These are phyloP conservation scores for Linum usitatissimum DNA, from an alignment of 345 rosid species.

Conservation along the genomic window DNA sequence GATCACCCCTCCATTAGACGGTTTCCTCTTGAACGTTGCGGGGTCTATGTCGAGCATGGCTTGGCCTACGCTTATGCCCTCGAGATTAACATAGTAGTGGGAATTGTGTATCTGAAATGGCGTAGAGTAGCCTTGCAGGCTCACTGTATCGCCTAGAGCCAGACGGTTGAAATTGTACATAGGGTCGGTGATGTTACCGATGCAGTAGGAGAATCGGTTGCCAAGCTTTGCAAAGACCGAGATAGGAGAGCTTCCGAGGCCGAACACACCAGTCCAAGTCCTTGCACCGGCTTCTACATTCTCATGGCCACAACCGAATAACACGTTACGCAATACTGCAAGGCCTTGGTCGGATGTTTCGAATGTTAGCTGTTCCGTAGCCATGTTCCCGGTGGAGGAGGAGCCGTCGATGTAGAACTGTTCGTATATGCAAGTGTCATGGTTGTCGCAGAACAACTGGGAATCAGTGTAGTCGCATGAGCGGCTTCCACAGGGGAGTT, in stretches of 20 bases:
- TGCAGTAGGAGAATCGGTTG: constrained; percentile 47
- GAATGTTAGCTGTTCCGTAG: constrained; percentile 35
- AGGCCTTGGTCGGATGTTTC: constrained; percentile 28
- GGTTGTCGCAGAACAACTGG: constrained; percentile 6
- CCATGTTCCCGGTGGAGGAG: constrained; percentile 33
- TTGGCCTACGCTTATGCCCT: constrained; percentile 40
- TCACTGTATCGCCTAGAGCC: constrained; percentile 33
- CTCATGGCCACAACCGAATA: constrained; percentile 44
- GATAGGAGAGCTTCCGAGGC: constrained; percentile 29
- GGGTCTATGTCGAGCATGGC: constrained; percentile 32
- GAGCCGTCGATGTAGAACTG: constrained; percentile 21
- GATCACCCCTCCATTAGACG: constrained; percentile 22
- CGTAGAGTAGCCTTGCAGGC: constrained; percentile 40
- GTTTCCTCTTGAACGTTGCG: constrained; percentile 15
- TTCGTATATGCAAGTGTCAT: constrained; percentile 28
- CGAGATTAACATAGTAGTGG: constrained; percentile 30
- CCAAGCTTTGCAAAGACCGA: constrained; percentile 40
- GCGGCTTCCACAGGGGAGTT: constrained; percentile 23
- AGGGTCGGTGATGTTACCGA: constrained; percentile 32
- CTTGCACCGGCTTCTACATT: constrained; percentile 21
- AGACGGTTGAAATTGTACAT: constrained; percentile 29
- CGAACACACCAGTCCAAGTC: constrained; percentile 33
- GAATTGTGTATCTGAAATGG: constrained; percentile 28
- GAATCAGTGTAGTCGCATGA: constrained; percentile 14
- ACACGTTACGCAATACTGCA: constrained; percentile 13